These are phyloP conservation scores for Chalaropsis thielavioides DNA, from an alignment of 2,329 filamentous ascomycete genomes.

Conservation along the genomic window DNA sequence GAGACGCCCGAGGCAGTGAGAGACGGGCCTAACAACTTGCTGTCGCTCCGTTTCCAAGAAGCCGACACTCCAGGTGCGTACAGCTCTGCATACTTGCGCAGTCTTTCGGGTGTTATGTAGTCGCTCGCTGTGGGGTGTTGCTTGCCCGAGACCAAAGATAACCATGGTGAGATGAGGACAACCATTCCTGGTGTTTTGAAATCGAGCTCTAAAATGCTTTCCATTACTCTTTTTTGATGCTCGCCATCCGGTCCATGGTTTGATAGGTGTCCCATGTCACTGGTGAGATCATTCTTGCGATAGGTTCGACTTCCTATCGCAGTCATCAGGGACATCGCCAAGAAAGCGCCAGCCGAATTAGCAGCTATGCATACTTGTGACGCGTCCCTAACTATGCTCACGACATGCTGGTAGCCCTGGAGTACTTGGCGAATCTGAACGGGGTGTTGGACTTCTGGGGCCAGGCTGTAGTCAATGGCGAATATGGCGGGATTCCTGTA, in stretches of 20 bases:
- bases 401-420: constrained; percentile 55
- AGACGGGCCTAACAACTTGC: background rate
- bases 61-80: constrained; percentile 33
- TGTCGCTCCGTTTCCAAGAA: background rate
- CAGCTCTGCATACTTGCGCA: constrained; percentile 55
- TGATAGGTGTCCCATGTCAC: constrained; percentile 1
- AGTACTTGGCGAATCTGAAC: constrained; percentile 57
- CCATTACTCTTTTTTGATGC: constrained; percentile 7
- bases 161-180: constrained; percentile 68
- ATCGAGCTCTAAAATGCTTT: background rate
- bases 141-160: constrained; percentile 52
- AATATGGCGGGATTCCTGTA: constrained; percentile 67
- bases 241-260: background rate
- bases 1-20: constrained; percentile 6
- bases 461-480: constrained; percentile 61
- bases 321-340: constrained; percentile 54
- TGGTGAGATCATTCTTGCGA: constrained; percentile 7
- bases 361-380: constrained; percentile 56
- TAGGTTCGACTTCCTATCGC: constrained; percentile 12
- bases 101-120: constrained; percentile 52
- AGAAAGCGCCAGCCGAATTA: constrained; percentile 64
- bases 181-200: constrained; percentile 36
- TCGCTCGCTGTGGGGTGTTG: constrained; percentile 59
- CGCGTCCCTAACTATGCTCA: constrained; percentile 42
- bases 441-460: constrained; percentile 56